Percentiles rank a stretch among this genome's conserved stretches.
Conservation (phyloP, 495 filamentous ascomycete genomes). For the Xylaria cubensis region DNA sequence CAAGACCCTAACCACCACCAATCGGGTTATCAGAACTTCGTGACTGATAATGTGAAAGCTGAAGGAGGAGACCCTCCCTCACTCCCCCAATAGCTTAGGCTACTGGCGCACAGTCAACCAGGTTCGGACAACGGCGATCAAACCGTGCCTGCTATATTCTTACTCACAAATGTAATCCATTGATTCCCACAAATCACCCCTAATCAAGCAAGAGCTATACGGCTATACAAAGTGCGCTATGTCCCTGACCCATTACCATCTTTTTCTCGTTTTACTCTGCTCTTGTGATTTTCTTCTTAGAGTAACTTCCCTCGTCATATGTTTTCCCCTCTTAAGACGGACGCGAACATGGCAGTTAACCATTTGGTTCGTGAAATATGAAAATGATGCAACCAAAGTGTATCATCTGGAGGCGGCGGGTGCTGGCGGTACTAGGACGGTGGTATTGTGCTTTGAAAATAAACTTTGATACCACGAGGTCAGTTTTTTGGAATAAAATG, state of each 20-base stretch:
- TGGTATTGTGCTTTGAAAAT: slow-evolving; percentile 3
- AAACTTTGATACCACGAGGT: not conserved
- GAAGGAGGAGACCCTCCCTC: slow-evolving; percentile 14
- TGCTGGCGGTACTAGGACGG: not conserved
- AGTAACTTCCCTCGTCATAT: not conserved
- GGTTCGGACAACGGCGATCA: slow-evolving; percentile 7
- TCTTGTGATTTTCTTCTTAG: not conserved
- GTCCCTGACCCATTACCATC: no score
- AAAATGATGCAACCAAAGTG: not conserved
- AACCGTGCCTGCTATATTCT: not conserved
- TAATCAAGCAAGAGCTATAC: not conserved
- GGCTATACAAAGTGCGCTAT: no score
- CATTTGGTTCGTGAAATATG: not conserved
- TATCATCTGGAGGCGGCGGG: not conserved
- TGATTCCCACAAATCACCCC: not conserved
- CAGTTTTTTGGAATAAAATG: not conserved
- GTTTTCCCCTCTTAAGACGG: not conserved
- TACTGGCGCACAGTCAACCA: not conserved
- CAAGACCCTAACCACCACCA: slow-evolving; percentile 15
- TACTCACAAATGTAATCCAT: not conserved
- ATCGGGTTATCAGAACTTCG: slow-evolving; percentile 27
- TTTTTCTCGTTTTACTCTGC: not conserved
- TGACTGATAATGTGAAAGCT: slow-evolving; percentile 31
- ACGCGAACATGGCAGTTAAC: not conserved
- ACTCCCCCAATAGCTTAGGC: not conserved